Conservation (phyloP, 257 asterid genomes). For the Nicotiana paniculata region DNA sequence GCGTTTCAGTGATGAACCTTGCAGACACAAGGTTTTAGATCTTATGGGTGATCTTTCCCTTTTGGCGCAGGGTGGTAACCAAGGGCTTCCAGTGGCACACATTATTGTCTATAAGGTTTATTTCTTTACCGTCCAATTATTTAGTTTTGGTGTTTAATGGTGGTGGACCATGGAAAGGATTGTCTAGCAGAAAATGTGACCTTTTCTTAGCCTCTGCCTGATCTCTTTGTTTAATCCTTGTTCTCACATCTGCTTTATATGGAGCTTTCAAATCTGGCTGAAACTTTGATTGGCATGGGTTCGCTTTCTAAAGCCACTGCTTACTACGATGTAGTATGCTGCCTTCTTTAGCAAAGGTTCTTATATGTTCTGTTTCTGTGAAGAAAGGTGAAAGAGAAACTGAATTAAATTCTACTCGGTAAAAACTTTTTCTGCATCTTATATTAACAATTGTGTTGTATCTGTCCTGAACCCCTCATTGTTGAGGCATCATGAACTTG, state of each 20-base stretch:
- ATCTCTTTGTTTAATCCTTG: neutral
- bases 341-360: neutral
- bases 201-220: neutral
- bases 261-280: neutral
- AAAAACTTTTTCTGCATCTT: neutral
- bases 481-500: neutral
- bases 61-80: conserved; percentile 75
- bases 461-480: neutral
- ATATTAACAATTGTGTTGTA: neutral
- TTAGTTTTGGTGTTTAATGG: neutral
- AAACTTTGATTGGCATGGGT: neutral
- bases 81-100: conserved; percentile 82
- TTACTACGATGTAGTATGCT: neutral
- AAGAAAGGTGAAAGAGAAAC: neutral
- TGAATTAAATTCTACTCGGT: neutral
- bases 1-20: conserved; percentile 70
- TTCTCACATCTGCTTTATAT: neutral
- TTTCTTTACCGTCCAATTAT: conserved; percentile 13
- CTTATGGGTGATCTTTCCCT: conserved; percentile 94
- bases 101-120: conserved; percentile 70
- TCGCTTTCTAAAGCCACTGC: neutral
- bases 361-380: neutral
- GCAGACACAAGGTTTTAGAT: conserved; percentile 94
- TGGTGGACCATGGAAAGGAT: neutral
- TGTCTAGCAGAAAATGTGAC: neutral